Percentiles rank a stretch among this genome's conserved stretches.
phyloP scores from a whole-genome alignment of 495 filamentous ascomycete genomes.

The Aspergillus funiculosus region DNA sequence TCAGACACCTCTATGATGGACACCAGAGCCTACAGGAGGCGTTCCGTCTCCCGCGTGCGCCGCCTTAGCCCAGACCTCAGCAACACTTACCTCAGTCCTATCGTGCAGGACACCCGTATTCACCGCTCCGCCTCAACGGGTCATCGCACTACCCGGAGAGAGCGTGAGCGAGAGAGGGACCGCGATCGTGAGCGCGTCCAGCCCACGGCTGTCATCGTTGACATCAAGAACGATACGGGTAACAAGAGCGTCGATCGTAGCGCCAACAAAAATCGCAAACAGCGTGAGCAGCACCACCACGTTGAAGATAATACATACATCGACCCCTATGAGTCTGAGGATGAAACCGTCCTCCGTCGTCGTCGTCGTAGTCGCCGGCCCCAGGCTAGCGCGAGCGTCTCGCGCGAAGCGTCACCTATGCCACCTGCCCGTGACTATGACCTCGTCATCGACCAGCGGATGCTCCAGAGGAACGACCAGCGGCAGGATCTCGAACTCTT shows the following conservation, averaged over 20 bases:
- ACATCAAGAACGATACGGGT: slow-evolving; percentile 30
- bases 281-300: slow-evolving; percentile 7
- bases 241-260: slow-evolving; percentile 15
- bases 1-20: slow-evolving; percentile 36
- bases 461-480: slow-evolving; percentile 34
- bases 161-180: slow-evolving; percentile 15
- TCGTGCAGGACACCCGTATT: slow-evolving; percentile 22
- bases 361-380: slow-evolving; percentile 17
- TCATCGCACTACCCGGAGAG: slow-evolving; percentile 25
- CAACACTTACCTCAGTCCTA: slow-evolving; percentile 22
- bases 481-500: slow-evolving; percentile 39
- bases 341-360: slow-evolving; percentile 24
- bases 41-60: slow-evolving; percentile 37
- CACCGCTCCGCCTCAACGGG: slow-evolving; percentile 41
- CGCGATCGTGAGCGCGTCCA: slow-evolving; percentile 9
- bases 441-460: slow-evolving; percentile 32
- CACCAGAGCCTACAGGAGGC: slow-evolving; percentile 23
- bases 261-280: slow-evolving; percentile 17
- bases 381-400: slow-evolving; percentile 17
- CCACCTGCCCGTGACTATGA: slow-evolving; percentile 31
- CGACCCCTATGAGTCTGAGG: slow-evolving; percentile 26
- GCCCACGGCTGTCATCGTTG: slow-evolving; percentile 26
- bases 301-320: slow-evolving; percentile 12
- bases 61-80: slow-evolving; percentile 23
- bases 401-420: slow-evolving; percentile 18